Base-by-base conservation (phyloP, 805 yeast species). In the Saturnispora besseyi region DNA sequence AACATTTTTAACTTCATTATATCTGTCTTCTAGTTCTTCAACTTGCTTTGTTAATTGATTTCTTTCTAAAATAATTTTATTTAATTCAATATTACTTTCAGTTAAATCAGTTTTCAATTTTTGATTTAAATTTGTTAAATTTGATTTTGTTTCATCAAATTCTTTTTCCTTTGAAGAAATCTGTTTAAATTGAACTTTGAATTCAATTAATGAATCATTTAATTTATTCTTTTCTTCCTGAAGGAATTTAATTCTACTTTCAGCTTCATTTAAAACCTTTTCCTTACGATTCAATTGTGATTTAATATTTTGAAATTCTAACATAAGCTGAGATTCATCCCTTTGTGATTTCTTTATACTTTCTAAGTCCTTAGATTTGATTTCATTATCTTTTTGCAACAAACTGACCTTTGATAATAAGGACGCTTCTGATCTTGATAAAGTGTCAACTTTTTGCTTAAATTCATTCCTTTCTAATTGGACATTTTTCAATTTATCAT, bases 221-320 rank as follows among this genome's bases (percentile, higher is more conserved):
- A 74, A 59, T 41, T 65, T 63, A 26, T 68, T 68, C 38, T 72
- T 65, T 51, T 71, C 73, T 29, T 65, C 69, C 43, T 68, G 70
- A 31, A 73, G 56, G 21, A 60, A 65, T 42, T 67, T 68, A 18
- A 71, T 57, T 44, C 65, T 63, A 13, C 58, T 59, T 45, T 71
- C 70, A 28, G 62, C 63, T 41, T 73, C 77, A 10, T 54, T 57
- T 22, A 75, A 59, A 34, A 61, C 62, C 51, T 68, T 67, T 40
- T 75, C 78, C 49, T 76, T 77, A 50, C 73, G 74, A 1, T 66
- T 59, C 4, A 77, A 55, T 3, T 77, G 68, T 0, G 77, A 60
- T 48, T 71, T 71, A 26, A 73, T 59, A 3, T 78, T 69, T 0
- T 76, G 73, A 28, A 77, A 60, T 52, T 78, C 81, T 26, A 75